phyloP scores from a whole-genome alignment of 2,329 filamentous ascomycete species.

The Nemania serpens region DNA sequence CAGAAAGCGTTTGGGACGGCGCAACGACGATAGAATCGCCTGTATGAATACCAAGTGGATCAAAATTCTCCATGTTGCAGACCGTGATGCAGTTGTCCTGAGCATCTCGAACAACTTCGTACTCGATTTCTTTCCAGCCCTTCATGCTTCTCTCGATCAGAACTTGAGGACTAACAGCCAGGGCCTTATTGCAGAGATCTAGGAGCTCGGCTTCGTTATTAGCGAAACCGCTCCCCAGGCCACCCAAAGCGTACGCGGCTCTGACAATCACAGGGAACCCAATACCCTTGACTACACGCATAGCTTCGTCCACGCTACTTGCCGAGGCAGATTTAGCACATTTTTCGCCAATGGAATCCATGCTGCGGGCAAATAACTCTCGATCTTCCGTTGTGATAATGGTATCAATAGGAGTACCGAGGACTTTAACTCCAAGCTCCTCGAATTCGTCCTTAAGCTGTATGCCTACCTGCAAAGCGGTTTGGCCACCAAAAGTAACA shows the following conservation, averaged over 20 bases:
- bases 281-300: conserved; percentile 86
- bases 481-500: conserved; percentile 96
- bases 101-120: conserved; percentile 94
- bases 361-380: conserved; percentile 94
- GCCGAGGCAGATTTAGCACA: conserved; percentile 97
- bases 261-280: conserved; percentile 97
- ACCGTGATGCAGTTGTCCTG: conserved; percentile 99
- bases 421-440: conserved; percentile 85
- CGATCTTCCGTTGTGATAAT: conserved; percentile 99
- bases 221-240: conserved; percentile 93
- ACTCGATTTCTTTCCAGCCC: conserved; percentile 99
- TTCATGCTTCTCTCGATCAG: conserved; percentile 99
- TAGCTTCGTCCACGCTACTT: conserved; percentile 83
- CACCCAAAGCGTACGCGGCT: conserved; percentile 93
- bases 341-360: conserved; percentile 98
- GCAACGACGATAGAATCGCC: conserved; percentile 98
- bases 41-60: conserved; percentile 96
- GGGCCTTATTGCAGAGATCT: conserved; percentile 91
- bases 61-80: conserved; percentile 99
- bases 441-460: conserved; percentile 98
- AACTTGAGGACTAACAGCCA: conserved; percentile 93
- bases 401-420: conserved; percentile 95
- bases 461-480: conserved; percentile 94
- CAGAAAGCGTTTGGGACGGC: conserved; percentile 92
- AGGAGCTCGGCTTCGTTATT: conserved; percentile 82